Base-by-base conservation (phyloP, 371 early-diverging fungal species). In the Lichtheimia ornata region DNA sequence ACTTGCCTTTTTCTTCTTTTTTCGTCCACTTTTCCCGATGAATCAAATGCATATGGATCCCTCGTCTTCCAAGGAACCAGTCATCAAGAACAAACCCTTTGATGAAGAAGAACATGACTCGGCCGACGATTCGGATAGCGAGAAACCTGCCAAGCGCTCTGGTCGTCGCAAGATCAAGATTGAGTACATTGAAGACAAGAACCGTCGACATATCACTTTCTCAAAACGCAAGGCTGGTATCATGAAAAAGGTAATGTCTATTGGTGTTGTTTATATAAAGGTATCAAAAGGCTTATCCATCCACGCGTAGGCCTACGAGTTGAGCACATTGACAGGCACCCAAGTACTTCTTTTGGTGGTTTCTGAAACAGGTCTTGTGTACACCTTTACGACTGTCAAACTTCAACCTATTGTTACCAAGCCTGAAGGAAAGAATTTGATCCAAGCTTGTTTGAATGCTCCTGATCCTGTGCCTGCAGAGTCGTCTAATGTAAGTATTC, bases 331-430 rank as follows among this genome's bases (percentile, higher is more conserved):
- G 56, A 99, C 99, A 2, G 98, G 98, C 57, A 97, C 98, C 2
- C 95, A 99, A 75, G 95, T 99, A 44, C 83, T 99, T 57, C 79
- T 99, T 49, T 71, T 99, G 49, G 93, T 99, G 11, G 97, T 98
- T 17, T 95, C 97, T 4, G 98, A 96, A 74, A 97, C 96, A 22
- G 98, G 99, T 22, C 90, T 97, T 66, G 99, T 99, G 6, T 99
- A 98, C 77, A 97, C 99, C 0, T 98, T 97, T 73, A 97, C 99
- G 13, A 98, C 99, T 4, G 91, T 94, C 15, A 98, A 97, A 77
- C 83, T 99, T 44, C 95, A 96, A 74, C 96, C 97, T 13, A 82
- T 99, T 27, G 95, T 99, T 41, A 92, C 94, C 14, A 90, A 95
- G 71, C 86, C 95, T 9, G 96, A 96, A 66, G 96, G 96, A 51